phyloP scores from a whole-genome alignment of 176 grass and related monocot genomes.

The Sorghum bicolor region Sorghum_bicolor_NCBIv3 NC_012870.2:1365501-1366000 shows the following conservation, averaged over 20 bases:
- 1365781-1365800: not conserved
- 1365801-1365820: not conserved
- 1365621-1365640: conserved; percentile 10
- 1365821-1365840: not conserved
- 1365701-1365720: not conserved
- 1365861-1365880: conserved; percentile 5
- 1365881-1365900: not conserved
- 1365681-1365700: not conserved
- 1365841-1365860: conserved; percentile 8
- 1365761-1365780: not conserved
- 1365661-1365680: not conserved
- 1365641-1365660: not conserved
- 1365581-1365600: conserved; percentile 5
- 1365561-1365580: not conserved
- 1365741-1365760: not conserved
- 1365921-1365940: conserved; percentile 6
- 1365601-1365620: not conserved
- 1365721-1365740: not conserved
- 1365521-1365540: not conserved
- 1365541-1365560: not conserved
- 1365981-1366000: conserved; percentile 96
- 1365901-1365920: not conserved
- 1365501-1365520: not conserved
- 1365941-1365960: conserved; percentile 46
- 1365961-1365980: conserved; percentile 87